Percentiles rank a stretch among this genome's conserved stretches.
These are phyloP conservation scores for Solanum boliviense DNA, from an alignment of 257 asterid species.

Conservation along the genomic window DNA sequence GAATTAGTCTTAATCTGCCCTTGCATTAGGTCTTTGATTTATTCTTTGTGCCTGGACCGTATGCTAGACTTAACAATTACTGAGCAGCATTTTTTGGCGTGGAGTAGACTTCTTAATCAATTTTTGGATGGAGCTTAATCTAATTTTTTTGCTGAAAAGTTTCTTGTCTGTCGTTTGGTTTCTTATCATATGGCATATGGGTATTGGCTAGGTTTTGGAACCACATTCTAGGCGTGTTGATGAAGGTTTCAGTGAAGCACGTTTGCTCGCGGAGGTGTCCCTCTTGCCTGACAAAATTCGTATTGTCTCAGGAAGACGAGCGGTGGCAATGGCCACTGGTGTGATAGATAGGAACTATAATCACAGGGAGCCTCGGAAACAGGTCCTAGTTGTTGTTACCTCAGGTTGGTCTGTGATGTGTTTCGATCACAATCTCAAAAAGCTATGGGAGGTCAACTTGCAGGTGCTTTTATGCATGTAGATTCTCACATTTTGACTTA, in stretches of 20 bases:
- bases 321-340: constrained; percentile 97
- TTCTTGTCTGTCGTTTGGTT: background rate
- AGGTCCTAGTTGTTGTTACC: constrained; percentile 91
- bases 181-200: background rate
- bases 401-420: constrained; percentile 98
- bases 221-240: constrained; percentile 85
- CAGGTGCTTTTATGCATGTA: constrained; percentile 39
- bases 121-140: background rate
- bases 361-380: constrained; percentile 60
- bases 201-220: constrained; percentile 61
- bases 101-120: background rate
- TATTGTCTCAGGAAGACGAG: constrained; percentile 83
- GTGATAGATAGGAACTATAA: constrained; percentile 59
- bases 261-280: constrained; percentile 64
- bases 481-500: background rate
- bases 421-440: constrained; percentile 91
- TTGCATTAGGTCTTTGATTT: background rate
- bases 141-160: background rate
- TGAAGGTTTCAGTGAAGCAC: constrained; percentile 91
- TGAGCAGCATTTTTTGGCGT: background rate
- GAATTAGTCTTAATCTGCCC: background rate
- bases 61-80: background rate
- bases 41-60: background rate
- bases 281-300: constrained; percentile 92
- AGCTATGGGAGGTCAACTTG: constrained; percentile 89